Base-by-base conservation (phyloP, 2,329 filamentous ascomycete genomes). In the Monilinia fructicola region DNA sequence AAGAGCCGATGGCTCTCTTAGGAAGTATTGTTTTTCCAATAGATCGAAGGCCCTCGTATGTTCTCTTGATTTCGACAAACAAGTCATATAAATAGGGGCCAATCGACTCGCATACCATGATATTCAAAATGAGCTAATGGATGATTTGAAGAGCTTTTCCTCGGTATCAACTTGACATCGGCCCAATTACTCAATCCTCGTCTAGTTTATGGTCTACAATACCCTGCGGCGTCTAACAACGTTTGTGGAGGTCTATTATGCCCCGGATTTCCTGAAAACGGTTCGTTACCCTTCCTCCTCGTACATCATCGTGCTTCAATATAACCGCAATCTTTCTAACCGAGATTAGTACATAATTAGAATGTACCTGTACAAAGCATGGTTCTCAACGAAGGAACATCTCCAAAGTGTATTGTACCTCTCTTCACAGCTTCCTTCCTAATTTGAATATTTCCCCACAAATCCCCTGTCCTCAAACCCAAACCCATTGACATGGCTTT, bases 151-250 rank as follows among this genome's bases (percentile, higher is more conserved):
- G 28, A 48, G 42, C n/a, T 23, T 50, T 23, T 35, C 44, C 44
- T 60, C 58, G 58, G 44, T 21, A 60, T 18, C 44, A 38, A 60
- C 4, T 60, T 12, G n/a, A 50, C 23, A 28, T 38, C 62, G 42
- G 62, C 44, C 62, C 42, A 64, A 38, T 58, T 64, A 64, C 42
- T 48, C n/a, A n/a, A 56, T n/a, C 31, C 62, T 23, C 53, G n/a
- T 64, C 42, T 58, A 50, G 28, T 38, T 58, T 12, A 26, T 26
- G 21, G n/a, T 46, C 26, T 55, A 58, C 12, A 50, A 58, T 58
- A 58, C 53, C 62, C 62, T 58, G 53, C 53, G 21, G 52, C 42
- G 42, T 64, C 54, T 54, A 55, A 48, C 12, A 62, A 28, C 42
- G 53, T 14, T 5, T n/a, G 42, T 26, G 42, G 58, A 56, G 31